Evolutionary conservation across 2,329 filamentous ascomycete species (phyloP), one percentile per base, ranked within the genome.

Genomic region (Talaromyces sp.): DNA sequence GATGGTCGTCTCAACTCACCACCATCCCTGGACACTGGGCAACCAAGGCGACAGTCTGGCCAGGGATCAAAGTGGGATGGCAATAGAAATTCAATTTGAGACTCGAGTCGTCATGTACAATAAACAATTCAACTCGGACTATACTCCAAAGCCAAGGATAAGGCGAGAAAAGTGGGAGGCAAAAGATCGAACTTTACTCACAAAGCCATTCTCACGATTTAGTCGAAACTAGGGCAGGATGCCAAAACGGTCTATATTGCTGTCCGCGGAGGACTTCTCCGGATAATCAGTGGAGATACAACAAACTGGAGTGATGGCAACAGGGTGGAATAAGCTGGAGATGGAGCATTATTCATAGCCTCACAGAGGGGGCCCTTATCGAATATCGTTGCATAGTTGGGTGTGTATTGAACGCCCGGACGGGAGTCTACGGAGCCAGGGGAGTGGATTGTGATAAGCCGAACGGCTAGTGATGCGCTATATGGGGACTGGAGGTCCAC

Each of bases 221-320:
- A 39, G n/a, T 18, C 9, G n/a, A 8, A 50, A 28, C 31, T 50
- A 31, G 25, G 14, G 23, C 25, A 48, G 5, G 12, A 28, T 48
- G 14, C 12, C 4, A 35, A 35, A 21, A 55, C 31, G 33, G 21
- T 18, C 25, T 14, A 23, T n/a, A 16, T 25, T 28, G 28, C 40
- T n/a, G 37, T 60, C 62, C 62, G 57, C 62, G 62, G 62, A 63
- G 57, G 33, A 55, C 31, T 60, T 63, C 62, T 63, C 62, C 62
- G 62, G 62, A 40, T 12, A 40, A 44, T 55, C 25, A 44, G n/a
- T 42, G 35, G 50, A 54, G 23, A 28, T 18, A n/a, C 16, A 25
- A 23, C 40, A n/a, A 5, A 40, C 18, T 56, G 33, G 37, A 57
- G n/a, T 11, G 9, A 42, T 25, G 54, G 21, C 33, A 40, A 57